phyloP scores from a whole-genome alignment of 2,329 filamentous ascomycete genomes.

The Colletotrichum zoysiae region DNA sequence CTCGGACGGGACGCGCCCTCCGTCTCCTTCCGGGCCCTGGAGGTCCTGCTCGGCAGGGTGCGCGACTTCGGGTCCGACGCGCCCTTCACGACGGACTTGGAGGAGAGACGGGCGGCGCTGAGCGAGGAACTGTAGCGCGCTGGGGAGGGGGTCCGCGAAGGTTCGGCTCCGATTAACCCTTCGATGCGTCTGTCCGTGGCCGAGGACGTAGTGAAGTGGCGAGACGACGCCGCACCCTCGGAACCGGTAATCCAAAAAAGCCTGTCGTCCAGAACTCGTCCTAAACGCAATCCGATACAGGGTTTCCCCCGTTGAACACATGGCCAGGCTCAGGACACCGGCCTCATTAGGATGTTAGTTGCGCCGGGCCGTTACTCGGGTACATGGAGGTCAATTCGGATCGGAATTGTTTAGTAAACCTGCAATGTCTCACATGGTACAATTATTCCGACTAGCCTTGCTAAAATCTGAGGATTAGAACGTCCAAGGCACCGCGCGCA shows the following conservation, averaged over 20 bases:
- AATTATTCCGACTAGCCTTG: neutral
- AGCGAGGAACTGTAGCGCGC: neutral
- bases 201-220: too few relatives aligned
- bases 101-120: neutral
- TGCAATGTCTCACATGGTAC: neutral
- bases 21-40: conserved; percentile 77
- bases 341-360: neutral
- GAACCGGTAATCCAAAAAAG: too few relatives aligned
- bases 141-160: too few relatives aligned
- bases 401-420: neutral
- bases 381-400: neutral
- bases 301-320: neutral
- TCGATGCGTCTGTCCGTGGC: too few relatives aligned
- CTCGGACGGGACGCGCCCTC: conserved; percentile 75
- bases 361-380: neutral
- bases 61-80: conserved; percentile 45
- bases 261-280: too few relatives aligned
- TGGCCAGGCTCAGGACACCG: neutral
- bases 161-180: too few relatives aligned
- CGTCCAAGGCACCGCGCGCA: too few relatives aligned
- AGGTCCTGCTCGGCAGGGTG: conserved; percentile 81
- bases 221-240: too few relatives aligned
- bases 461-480: neutral
- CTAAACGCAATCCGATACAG: neutral
- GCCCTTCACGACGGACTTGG: neutral